Percentiles rank a stretch among this genome's conserved stretches.
These are phyloP conservation scores for Aphanomyces stellatus DNA, from an alignment of 352 stramenopile genomes.

Conservation along the genomic window DNA sequence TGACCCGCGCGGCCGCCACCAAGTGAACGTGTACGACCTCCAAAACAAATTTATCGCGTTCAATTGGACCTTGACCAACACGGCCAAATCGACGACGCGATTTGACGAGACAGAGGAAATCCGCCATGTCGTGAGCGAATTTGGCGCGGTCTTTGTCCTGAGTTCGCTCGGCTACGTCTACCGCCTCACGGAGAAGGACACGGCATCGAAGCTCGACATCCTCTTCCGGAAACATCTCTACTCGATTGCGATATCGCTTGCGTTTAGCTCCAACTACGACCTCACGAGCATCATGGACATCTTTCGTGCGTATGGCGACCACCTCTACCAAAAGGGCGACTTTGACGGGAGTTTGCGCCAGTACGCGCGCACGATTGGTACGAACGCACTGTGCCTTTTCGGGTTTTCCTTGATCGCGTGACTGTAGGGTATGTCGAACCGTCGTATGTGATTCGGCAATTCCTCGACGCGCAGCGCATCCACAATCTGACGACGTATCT, in stretches of 20 bases:
- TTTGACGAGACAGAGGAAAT: constrained; percentile 82
- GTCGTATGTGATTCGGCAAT: constrained; percentile 97
- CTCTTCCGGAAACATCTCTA: constrained; percentile 97
- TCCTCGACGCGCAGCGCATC: constrained; percentile 96
- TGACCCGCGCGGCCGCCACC: constrained; percentile 67
- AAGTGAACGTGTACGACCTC: constrained; percentile 88
- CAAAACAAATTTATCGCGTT: constrained; percentile 91
- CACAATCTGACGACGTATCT: constrained; percentile 95
- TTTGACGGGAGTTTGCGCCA: constrained; percentile 94
- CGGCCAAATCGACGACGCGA: constrained; percentile 19
- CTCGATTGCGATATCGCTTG: constrained; percentile 95
- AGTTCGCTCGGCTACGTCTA: constrained; percentile 86
- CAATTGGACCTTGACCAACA: constrained; percentile 81
- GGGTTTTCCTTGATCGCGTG: background rate
- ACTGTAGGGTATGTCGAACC: constrained; percentile 87
- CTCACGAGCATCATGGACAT: constrained; percentile 95
- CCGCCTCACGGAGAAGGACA: constrained; percentile 91
- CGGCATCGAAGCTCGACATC: constrained; percentile 93
- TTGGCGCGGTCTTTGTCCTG: constrained; percentile 81
- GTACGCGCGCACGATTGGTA: constrained; percentile 93
- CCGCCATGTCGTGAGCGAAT: constrained; percentile 77
- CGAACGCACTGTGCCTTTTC: background rate
- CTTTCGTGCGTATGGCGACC: constrained; percentile 94
- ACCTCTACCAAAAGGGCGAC: constrained; percentile 97
- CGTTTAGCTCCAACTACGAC: constrained; percentile 91